phyloP scores from a whole-genome alignment of 768 basidiomycete genomes.

The Mycena polygramma region DNA sequence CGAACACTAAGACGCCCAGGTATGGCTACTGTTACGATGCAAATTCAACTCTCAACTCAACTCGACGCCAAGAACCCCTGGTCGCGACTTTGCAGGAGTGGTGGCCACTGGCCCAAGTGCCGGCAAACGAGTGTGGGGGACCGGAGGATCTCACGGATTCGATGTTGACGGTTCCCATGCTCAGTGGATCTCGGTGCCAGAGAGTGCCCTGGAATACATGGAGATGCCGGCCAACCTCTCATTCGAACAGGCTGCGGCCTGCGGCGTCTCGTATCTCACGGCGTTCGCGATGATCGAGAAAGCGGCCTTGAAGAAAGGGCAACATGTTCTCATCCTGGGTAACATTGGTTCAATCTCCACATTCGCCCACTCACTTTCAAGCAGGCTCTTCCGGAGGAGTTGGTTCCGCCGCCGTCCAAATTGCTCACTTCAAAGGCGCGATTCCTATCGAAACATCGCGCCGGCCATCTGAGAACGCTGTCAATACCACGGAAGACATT shows the following conservation, averaged over 20 bases:
- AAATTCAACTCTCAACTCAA: too few species aligned
- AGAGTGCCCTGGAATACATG: constrained; percentile 21
- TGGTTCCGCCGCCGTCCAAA: constrained; percentile 24
- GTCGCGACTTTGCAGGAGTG: constrained; percentile 26
- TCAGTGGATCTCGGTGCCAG: constrained; percentile 22
- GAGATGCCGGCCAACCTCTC: constrained; percentile 30
- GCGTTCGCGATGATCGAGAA: constrained; percentile 27
- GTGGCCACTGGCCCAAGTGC: constrained; percentile 9
- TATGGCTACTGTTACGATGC: too few species aligned
- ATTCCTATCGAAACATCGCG: constrained; percentile 25
- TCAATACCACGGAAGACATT: constrained; percentile 11
- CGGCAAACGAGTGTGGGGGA: constrained; percentile 26
- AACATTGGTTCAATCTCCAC: not conserved
- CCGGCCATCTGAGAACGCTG: not conserved
- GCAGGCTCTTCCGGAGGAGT: constrained; percentile 26
- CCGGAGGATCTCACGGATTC: constrained; percentile 23
- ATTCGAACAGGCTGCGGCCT: constrained; percentile 22
- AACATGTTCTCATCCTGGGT: constrained; percentile 27
- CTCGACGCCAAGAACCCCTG: constrained; percentile 19
- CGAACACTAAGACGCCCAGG: constrained; percentile 18
- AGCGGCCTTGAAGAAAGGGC: constrained; percentile 12
- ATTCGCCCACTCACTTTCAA: not conserved
- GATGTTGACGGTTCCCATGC: constrained; percentile 19
- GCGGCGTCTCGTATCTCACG: constrained; percentile 22
- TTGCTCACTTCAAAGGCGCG: constrained; percentile 21